These are phyloP conservation scores for Xylaria sp. DNA, from an alignment of 2,329 filamentous ascomycete species.

Conservation along the genomic window DNA sequence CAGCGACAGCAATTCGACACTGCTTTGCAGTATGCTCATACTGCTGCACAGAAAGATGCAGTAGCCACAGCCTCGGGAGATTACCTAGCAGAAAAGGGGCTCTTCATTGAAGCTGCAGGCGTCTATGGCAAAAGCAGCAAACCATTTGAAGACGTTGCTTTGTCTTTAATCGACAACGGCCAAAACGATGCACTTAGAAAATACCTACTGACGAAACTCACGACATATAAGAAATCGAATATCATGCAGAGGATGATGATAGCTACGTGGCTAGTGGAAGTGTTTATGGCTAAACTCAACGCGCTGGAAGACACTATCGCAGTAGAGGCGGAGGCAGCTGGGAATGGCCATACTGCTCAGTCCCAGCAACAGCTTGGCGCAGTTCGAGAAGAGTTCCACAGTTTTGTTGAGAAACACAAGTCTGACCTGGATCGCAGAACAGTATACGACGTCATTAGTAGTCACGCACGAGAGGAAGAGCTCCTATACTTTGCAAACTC, in stretches of 20 bases:
- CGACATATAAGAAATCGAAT: slow-evolving; percentile 81
- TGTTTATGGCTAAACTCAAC: slow-evolving; percentile 98
- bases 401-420: slow-evolving; percentile 88
- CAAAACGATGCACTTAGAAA: slow-evolving; percentile 91
- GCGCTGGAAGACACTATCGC: slow-evolving; percentile 93
- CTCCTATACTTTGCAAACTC: slow-evolving; percentile 90
- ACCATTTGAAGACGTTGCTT: slow-evolving; percentile 93
- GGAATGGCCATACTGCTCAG: slow-evolving; percentile 76
- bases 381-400: slow-evolving; percentile 83
- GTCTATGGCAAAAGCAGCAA: slow-evolving; percentile 97
- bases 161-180: slow-evolving; percentile 88
- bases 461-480: slow-evolving; percentile 93
- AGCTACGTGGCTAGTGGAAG: slow-evolving; percentile 91
- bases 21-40: slow-evolving; percentile 86
- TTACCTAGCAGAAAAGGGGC: slow-evolving; percentile 81
- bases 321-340: slow-evolving; percentile 83
- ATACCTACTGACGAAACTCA: slow-evolving; percentile 87
- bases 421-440: slow-evolving; percentile 89
- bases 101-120: slow-evolving; percentile 85
- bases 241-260: slow-evolving; percentile 97
- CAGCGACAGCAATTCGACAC: slow-evolving; percentile 87
- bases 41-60: slow-evolving; percentile 83
- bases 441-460: slow-evolving; percentile 94
- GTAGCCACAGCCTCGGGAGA: slow-evolving; percentile 94
- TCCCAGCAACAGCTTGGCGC: slow-evolving; percentile 76